phyloP scores from a whole-genome alignment of 176 grass and related monocot species.

The Urochloa ruziziensis region DNA sequence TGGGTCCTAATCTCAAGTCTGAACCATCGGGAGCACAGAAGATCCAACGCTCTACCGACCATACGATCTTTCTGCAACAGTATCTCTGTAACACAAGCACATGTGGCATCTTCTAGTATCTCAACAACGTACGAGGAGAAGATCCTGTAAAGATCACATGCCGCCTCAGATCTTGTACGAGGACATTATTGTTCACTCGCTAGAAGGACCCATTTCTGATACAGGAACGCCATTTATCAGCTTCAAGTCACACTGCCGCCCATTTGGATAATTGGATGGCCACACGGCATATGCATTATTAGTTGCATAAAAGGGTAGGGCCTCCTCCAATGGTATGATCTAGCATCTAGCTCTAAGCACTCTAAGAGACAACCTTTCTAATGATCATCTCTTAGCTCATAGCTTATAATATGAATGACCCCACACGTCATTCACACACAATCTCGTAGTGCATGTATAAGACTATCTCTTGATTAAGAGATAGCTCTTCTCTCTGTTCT shows the following conservation, averaged over 20 bases:
- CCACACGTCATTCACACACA: too few relatives aligned
- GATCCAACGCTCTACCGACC: constrained; percentile 6
- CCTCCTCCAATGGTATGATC: too few relatives aligned
- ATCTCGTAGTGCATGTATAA: too few relatives aligned
- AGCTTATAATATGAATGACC: too few relatives aligned
- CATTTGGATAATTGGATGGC: background rate
- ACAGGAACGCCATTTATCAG: background rate
- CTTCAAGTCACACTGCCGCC: too few relatives aligned
- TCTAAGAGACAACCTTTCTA: too few relatives aligned
- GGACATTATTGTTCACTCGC: background rate
- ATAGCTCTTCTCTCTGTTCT: too few relatives aligned
- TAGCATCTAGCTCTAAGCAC: too few relatives aligned
- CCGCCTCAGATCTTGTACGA: background rate
- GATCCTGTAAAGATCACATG: background rate
- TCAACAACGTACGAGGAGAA: background rate
- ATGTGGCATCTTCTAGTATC: background rate
- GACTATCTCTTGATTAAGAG: too few relatives aligned
- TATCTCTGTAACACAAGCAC: background rate
- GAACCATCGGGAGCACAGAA: background rate
- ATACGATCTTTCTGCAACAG: background rate
- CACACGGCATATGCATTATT: background rate
- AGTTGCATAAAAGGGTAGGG: too few relatives aligned
- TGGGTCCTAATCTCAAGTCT: background rate
- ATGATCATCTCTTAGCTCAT: too few relatives aligned
- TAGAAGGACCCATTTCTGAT: background rate